Percentiles rank a stretch among this genome's conserved stretches.
phyloP scores from a whole-genome alignment of 805 yeast genomes.

The Isabelozyma gotoi region DNA sequence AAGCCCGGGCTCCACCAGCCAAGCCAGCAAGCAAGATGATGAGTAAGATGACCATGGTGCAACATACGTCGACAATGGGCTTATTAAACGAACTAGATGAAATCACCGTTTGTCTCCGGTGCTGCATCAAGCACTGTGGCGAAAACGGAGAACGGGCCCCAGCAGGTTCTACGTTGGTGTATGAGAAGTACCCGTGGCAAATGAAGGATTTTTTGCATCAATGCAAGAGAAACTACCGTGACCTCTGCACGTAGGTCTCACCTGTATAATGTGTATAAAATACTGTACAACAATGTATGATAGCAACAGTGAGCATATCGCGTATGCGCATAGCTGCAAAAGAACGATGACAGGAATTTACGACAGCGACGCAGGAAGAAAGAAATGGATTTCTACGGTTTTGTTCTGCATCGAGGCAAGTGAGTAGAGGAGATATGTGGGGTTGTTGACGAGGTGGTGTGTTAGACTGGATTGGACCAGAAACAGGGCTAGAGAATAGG shows the following conservation, averaged over 20 bases:
- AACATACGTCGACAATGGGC: slow-evolving; percentile 16
- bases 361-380: too few species aligned
- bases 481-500: too few species aligned
- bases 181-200: slow-evolving; percentile 18
- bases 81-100: slow-evolving; percentile 23
- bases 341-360: too few species aligned
- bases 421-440: too few species aligned
- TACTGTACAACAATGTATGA: background rate
- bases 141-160: slow-evolving; percentile 17
- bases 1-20: background rate
- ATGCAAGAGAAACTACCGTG: slow-evolving; percentile 13
- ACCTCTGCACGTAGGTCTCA: background rate
- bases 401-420: too few species aligned
- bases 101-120: slow-evolving; percentile 30
- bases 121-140: slow-evolving; percentile 22
- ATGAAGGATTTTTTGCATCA: slow-evolving; percentile 17
- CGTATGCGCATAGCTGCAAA: too few species aligned
- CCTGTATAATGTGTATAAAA: too few species aligned
- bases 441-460: too few species aligned
- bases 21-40: slow-evolving; percentile 2
- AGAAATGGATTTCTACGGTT: too few species aligned
- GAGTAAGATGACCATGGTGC: slow-evolving; percentile 21
- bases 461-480: too few species aligned
- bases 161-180: slow-evolving; percentile 18
- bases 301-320: too few species aligned